Evolutionary conservation across 1,284 basidiomycete genomes (phyloP), one percentile per base, ranked within the genome.

Genomic region (Ustilago lituana): DNA sequence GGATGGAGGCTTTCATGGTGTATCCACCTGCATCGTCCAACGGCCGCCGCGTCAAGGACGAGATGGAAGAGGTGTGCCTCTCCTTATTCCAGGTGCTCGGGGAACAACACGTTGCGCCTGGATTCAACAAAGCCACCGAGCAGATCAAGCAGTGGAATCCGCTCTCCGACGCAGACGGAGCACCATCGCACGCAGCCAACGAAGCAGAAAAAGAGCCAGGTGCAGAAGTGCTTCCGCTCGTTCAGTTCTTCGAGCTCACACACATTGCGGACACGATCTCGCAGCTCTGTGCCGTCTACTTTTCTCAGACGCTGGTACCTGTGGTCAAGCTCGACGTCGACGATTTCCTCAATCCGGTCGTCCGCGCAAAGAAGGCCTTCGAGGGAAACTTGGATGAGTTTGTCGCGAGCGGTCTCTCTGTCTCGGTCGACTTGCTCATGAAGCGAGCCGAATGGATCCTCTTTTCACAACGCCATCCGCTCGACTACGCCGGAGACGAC

Each of bases 201-300:
- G 20, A 31, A 4, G 22, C 17, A 17, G 7, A 27, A 44, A 20
- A 17, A 12, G 41, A 11, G 14, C 14, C n/a, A 36, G 33, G 50
- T n/a, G 88, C 3, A 87, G 90, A 71, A 17, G 93, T 98, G 1
- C 92, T 93, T 0, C 94, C 95, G 0, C 84, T 98, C 1, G 85
- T 97, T 39, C 94, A 98, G 82, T 98, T 98, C 84, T 98, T 98
- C 74, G 95, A 98, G 84, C 86, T 98, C 15, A 94, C 96, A 0
- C 95, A 98, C 84, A 86, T 98, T 15, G 96, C 93, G 0, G 95
- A 98, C 82, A 98, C 93, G 17, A 97, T 98, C 47, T 92, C 94
- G 83, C 92, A 91, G 24, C 96, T 98, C 89, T 89, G 96, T 2
- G 93, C 98, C 74, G 95, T 98, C 1, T 98, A 95, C 83, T 98